These are phyloP conservation scores for Jimgerdemannia flammicorona DNA, from an alignment of 192 early-diverging fungal genomes.

Conservation along the genomic window DNA sequence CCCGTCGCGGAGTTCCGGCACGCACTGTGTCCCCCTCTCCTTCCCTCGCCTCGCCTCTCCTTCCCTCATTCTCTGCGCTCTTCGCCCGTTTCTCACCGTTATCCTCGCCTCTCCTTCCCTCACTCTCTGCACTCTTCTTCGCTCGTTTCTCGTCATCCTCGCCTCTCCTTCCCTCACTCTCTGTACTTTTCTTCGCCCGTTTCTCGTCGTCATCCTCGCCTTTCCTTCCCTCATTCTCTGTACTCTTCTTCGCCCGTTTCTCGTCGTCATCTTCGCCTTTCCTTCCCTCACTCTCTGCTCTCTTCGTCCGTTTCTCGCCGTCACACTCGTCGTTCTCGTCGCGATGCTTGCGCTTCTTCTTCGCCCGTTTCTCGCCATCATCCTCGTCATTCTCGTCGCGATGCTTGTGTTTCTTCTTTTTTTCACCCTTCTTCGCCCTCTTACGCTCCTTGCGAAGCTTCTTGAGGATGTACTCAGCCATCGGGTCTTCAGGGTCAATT, in stretches of 20 bases:
- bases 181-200: background rate
- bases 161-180: background rate
- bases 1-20: background rate
- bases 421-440: background rate
- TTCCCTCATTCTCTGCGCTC: background rate
- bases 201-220: background rate
- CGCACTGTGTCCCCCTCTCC: background rate
- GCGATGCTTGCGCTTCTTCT: too few relatives aligned
- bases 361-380: too few relatives aligned
- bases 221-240: too few relatives aligned
- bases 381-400: background rate
- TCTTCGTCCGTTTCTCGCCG: too few relatives aligned
- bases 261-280: too few relatives aligned
- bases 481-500: conserved; percentile 45
- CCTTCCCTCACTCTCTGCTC: too few relatives aligned
- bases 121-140: background rate
- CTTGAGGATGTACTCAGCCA: conserved; percentile 60
- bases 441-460: conserved; percentile 30
- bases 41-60: background rate
- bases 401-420: background rate
- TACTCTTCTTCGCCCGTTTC: too few relatives aligned
- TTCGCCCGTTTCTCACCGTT: background rate
- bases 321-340: too few relatives aligned
- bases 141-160: background rate
- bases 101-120: background rate